Evolutionary conservation across 164 flowering plant genomes (phyloP).

Genomic region (Magnolia sinica): DNA sequence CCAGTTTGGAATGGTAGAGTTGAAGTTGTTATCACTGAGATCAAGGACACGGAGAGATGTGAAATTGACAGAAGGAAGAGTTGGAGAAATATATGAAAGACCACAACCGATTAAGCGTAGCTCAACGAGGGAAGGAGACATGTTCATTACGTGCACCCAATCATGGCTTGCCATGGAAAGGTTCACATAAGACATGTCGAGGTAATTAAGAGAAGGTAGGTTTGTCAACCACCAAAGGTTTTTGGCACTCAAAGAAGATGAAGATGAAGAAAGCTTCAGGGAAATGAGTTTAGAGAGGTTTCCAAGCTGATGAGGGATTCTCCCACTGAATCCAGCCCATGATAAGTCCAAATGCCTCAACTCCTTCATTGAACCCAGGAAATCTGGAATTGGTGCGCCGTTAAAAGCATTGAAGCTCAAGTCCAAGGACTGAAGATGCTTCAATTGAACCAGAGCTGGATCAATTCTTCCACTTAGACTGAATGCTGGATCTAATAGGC

Average conservation of each 20-base stretch:
- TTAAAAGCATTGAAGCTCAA: neutral
- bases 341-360: conserved; percentile 6
- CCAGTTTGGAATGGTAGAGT: neutral
- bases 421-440: conserved; percentile 5
- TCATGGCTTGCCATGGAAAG: neutral
- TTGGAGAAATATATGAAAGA: neutral
- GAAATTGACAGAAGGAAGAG: conserved; percentile 4
- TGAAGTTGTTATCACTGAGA: neutral
- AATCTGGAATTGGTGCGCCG: conserved; percentile 1
- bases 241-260: neutral
- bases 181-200: neutral
- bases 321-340: neutral
- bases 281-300: conserved; percentile 1
- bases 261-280: neutral
- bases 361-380: conserved; percentile 1
- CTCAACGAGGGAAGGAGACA: neutral
- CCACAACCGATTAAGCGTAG: neutral
- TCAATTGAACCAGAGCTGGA: neutral
- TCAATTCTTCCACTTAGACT: neutral
- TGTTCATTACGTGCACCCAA: conserved; percentile 3
- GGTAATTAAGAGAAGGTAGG: neutral
- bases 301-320: conserved; percentile 3
- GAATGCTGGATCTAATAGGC: neutral
- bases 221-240: neutral
- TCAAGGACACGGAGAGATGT: conserved; percentile 1